Conservation (phyloP, 257 asterid genomes). For the Fraxinus americana region DNA sequence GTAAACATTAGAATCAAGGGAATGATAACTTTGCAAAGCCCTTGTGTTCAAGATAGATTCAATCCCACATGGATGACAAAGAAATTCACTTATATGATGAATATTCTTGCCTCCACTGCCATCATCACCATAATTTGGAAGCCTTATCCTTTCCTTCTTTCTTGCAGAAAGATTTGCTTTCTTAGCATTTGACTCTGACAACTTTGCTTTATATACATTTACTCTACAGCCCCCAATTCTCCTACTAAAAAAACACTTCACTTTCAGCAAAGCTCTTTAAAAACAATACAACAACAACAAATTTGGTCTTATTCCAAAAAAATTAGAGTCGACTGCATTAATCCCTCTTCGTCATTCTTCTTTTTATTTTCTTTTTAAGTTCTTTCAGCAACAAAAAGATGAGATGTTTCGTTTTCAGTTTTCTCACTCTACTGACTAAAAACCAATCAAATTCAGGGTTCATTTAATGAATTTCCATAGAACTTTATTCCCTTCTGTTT, state of each 20-base stretch:
- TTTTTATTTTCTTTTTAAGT: neutral
- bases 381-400: neutral
- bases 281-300: neutral
- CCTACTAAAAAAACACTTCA: neutral
- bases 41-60: constrained; percentile 74
- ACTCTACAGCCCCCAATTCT: neutral
- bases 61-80: constrained; percentile 55
- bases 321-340: neutral
- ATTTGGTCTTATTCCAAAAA: neutral
- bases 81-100: neutral
- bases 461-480: neutral
- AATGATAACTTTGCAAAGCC: constrained; percentile 68
- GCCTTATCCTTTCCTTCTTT: constrained; percentile 6
- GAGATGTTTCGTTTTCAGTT: neutral
- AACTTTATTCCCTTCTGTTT: neutral
- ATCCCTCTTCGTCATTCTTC: neutral
- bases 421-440: neutral
- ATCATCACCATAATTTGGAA: constrained; percentile 1
- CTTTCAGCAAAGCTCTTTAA: neutral
- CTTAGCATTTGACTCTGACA: neutral
- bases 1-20: constrained; percentile 71
- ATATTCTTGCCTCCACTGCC: neutral
- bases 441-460: neutral
- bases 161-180: constrained; percentile 1
- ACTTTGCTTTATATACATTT: constrained; percentile 3